These are phyloP conservation scores for Rhizophlyctis rosea DNA, from an alignment of 192 early-diverging fungal genomes.

Conservation along the genomic window DNA sequence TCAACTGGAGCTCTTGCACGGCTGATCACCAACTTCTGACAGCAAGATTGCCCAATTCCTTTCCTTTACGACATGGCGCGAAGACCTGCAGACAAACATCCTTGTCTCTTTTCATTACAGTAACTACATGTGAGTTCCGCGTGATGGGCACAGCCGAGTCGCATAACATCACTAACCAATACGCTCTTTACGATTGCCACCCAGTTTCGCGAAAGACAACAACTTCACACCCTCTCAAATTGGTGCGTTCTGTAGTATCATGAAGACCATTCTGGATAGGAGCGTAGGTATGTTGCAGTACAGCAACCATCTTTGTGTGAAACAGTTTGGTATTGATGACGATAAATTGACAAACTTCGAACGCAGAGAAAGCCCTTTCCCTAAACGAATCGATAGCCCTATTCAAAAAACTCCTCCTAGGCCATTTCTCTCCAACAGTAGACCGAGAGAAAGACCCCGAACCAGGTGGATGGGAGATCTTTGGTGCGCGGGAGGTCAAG, in stretches of 20 bases:
- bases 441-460: too few species aligned
- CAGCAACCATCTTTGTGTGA: too few species aligned
- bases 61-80: not conserved
- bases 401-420: too few species aligned
- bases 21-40: not conserved
- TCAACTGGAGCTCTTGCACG: not conserved
- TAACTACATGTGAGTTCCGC: slow-evolving; percentile 17
- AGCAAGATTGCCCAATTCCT: slow-evolving; percentile 25
- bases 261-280: slow-evolving; percentile 27
- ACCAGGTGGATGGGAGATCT: too few species aligned
- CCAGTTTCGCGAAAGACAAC: slow-evolving; percentile 31
- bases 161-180: not conserved
- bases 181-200: not conserved
- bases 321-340: too few species aligned
- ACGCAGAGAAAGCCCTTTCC: too few species aligned
- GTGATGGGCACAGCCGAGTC: too few species aligned
- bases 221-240: slow-evolving; percentile 18
- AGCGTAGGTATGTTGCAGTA: too few species aligned
- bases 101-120: slow-evolving; percentile 12
- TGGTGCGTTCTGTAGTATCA: slow-evolving; percentile 21
- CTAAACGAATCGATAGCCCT: too few species aligned
- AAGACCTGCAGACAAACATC: slow-evolving; percentile 14
- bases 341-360: too few species aligned
- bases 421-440: too few species aligned
- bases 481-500: too few species aligned